Conservation (phyloP, 1,284 basidiomycete species). For the Sanghuangporus sanghuang region DNA sequence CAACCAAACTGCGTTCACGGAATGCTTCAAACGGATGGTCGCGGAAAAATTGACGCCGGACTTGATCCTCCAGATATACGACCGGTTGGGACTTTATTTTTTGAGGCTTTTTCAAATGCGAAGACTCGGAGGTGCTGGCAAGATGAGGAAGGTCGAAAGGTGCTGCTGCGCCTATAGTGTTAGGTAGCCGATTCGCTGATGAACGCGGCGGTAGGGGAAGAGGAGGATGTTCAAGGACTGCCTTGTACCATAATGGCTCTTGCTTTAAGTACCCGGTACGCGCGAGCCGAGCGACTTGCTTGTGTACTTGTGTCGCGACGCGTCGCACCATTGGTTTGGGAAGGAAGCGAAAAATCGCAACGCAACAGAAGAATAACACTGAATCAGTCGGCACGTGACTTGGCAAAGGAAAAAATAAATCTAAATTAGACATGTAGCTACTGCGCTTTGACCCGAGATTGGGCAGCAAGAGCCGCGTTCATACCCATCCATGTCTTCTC, state of each 20-base stretch:
- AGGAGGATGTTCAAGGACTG: conserved; percentile 86
- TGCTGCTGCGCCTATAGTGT: conserved; percentile 23
- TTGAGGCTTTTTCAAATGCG: conserved; percentile 29
- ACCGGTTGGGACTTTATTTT: conserved; percentile 60
- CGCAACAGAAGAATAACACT: conserved; percentile 1
- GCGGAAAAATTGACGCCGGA: conserved; percentile 88
- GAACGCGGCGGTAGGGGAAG: conserved; percentile 77
- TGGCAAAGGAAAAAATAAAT: background rate
- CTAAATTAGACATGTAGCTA: background rate
- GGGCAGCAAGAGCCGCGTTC: conserved; percentile 80
- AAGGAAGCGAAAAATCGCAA: background rate
- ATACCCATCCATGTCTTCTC: conserved; percentile 91
- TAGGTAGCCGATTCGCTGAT: conserved; percentile 42
- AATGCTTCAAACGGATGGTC: conserved; percentile 98
- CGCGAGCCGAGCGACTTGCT: conserved; percentile 81
- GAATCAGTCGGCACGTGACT: conserved; percentile 6
- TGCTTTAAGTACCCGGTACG: conserved; percentile 61
- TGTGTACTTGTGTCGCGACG: conserved; percentile 85
- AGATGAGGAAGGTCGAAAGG: conserved; percentile 39
- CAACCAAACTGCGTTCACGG: conserved; percentile 74
- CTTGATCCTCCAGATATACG: conserved; percentile 79
- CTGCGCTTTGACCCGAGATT: conserved; percentile 56
- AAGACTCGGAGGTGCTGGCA: conserved; percentile 22
- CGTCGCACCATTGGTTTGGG: conserved; percentile 68
- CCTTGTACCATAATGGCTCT: conserved; percentile 82